Base-by-base conservation (phyloP, 2,329 filamentous ascomycete species). In the Dothistroma septosporum region DNA sequence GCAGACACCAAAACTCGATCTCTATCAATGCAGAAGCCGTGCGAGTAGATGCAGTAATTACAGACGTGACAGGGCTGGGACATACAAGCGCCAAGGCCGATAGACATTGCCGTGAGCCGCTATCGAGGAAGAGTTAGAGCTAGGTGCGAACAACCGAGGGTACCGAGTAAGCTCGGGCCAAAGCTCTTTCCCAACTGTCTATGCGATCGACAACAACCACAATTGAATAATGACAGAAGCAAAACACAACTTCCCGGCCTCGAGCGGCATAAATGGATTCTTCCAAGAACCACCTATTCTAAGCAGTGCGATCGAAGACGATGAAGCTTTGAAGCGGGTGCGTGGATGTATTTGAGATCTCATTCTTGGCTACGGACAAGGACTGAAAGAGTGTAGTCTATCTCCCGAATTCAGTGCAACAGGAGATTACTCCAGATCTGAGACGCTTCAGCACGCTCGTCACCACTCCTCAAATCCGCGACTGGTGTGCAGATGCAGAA, bases 401-500 rank as follows among this genome's bases (percentile, higher is more conserved):
- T 61, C 73, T 85, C 11, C 78, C 82, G 7, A 16, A 35, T 12
- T 16, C 24, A 0, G 48, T 61, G n/a, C 62, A 58, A 19, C 46
- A 59, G 28, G 47, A 50, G 2, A 32, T 66, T 1, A 10, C 21
- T 6, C 33, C 53, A 11, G 64, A 65, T 24, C 61, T 66, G 8
- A n/a, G n/a, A 14, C 37, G 24, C 10, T 77, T 87, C 32, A 83
- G 80, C 48, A 73, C 79, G 16, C 77, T 82, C 16, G 82, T 85
- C 12, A 73, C 88, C 24, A 78, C 80, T 0, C 78, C 81, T 19
- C 70, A 79, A 47, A 75, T 87, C 11, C 81, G 88, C 44, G 70
- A 78, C 62, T 83, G 80, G 74, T 72, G 87, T 22, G 82, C 83
- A 0, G 85, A 90, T 70, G 83, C 88, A 0, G 88, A 91, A 73